A percentile compares a stretch with the other conserved stretches of the same genome.
phyloP scores from a whole-genome alignment of 305 asterid species.

The Solanum hybrid region DNA sequence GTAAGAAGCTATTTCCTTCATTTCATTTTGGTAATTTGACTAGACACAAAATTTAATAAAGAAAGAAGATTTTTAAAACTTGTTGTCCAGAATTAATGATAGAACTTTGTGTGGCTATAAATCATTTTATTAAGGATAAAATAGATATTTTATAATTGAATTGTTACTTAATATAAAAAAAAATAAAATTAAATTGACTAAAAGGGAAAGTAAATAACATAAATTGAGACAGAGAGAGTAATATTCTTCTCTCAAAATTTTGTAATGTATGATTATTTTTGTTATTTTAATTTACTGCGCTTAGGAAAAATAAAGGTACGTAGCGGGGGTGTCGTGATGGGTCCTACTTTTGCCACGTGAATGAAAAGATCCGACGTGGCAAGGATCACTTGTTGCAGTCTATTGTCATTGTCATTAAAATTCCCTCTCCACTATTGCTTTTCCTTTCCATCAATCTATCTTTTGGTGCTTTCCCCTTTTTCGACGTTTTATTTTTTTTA shows the following conservation, averaged over 20 bases:
- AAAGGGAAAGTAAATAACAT: no score
- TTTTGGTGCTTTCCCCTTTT: conserved; percentile 8
- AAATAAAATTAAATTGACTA: no score
- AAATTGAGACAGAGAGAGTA: no score
- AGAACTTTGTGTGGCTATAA: no score
- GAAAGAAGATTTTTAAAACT: no score
- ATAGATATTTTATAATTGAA: no score
- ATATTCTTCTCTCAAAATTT: not conserved
- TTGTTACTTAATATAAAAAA: no score
- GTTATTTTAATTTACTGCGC: no score
- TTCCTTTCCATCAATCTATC: conserved; percentile 8
- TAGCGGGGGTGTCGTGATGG: not conserved
- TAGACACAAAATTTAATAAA: no score
- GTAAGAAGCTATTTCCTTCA: not conserved
- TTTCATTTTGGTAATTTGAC: no score
- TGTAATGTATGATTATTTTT: not conserved
- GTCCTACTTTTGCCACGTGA: conserved; percentile 15
- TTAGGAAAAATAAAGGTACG: not conserved
- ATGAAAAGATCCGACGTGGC: conserved; percentile 5
- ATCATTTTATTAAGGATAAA: no score
- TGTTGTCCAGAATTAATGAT: no score
- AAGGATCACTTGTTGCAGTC: conserved; percentile 9
- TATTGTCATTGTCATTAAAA: not conserved
- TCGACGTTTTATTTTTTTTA: not conserved
- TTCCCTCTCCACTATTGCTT: not conserved